Evolutionary conservation across 1,284 basidiomycete genomes (phyloP).

Genomic region (Pseudozyma sp.): DNA sequence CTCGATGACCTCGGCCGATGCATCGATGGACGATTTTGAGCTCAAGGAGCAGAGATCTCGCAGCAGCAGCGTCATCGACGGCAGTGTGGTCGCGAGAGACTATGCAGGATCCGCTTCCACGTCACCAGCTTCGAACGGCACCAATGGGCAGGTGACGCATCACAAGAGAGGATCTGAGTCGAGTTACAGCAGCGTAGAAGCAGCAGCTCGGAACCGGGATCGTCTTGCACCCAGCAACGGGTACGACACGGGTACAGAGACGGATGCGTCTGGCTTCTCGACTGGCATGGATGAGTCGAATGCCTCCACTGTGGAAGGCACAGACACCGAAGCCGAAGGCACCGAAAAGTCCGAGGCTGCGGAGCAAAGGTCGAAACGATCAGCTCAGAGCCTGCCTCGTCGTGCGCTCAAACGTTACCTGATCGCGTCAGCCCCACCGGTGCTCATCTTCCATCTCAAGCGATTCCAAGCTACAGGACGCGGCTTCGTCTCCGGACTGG

Average conservation of each 20-base stretch:
- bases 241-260: slow-evolving; percentile 51
- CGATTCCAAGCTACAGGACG: slow-evolving; percentile 78
- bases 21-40: slow-evolving; percentile 9
- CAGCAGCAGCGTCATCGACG: slow-evolving; percentile 4
- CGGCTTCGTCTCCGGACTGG: slow-evolving; percentile 44
- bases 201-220: not conserved
- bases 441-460: slow-evolving; percentile 91
- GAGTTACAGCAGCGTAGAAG: slow-evolving; percentile 41
- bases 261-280: slow-evolving; percentile 44
- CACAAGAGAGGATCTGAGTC: slow-evolving; percentile 28
- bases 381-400: slow-evolving; percentile 74
- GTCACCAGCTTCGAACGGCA: slow-evolving; percentile 8
- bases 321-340: slow-evolving; percentile 36
- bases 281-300: slow-evolving; percentile 45
- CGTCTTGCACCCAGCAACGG: slow-evolving; percentile 20
- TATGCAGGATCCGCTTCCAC: slow-evolving; percentile 8
- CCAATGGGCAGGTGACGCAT: slow-evolving; percentile 14
- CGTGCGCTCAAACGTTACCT: slow-evolving; percentile 93
- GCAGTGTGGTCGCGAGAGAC: slow-evolving; percentile 23
- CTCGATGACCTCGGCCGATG: slow-evolving; percentile 40
- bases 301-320: slow-evolving; percentile 33
- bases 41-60: slow-evolving; percentile 9
- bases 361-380: slow-evolving; percentile 36
- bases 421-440: slow-evolving; percentile 84
- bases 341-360: slow-evolving; percentile 2